Conservation (phyloP, 257 asterid species). For the Solanum pennellii region DNA sequence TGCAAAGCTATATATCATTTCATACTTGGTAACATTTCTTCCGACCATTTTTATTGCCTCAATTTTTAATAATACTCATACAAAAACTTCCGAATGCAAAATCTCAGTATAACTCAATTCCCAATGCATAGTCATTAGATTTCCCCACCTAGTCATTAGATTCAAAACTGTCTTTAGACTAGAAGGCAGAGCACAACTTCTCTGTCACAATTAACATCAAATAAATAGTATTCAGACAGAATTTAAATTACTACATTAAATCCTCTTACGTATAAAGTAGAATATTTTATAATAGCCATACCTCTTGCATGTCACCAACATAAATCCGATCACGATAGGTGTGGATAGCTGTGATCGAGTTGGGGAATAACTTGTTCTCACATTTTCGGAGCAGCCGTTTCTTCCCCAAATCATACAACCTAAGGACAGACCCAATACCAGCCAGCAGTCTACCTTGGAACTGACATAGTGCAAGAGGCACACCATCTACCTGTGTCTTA, state of each 20-base stretch:
- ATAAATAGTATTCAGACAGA: neutral
- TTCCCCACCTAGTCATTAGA: neutral
- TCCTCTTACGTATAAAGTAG: neutral
- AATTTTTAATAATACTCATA: neutral
- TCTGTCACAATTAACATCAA: neutral
- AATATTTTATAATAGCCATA: conserved; percentile 14
- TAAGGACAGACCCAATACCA: conserved; percentile 87
- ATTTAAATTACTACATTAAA: neutral
- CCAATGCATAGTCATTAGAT: neutral
- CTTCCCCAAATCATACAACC: conserved; percentile 94
- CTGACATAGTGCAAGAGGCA: conserved; percentile 91
- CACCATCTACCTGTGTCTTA: conserved; percentile 95
- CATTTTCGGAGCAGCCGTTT: conserved; percentile 86
- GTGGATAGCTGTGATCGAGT: conserved; percentile 69
- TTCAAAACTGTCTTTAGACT: neutral
- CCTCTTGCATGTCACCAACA: conserved; percentile 99
- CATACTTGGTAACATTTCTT: neutral
- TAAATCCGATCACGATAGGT: conserved; percentile 95
- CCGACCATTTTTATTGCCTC: neutral
- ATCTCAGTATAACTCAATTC: neutral
- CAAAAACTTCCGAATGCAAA: neutral
- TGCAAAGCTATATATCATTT: neutral
- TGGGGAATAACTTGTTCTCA: conserved; percentile 92
- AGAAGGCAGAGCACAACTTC: neutral
- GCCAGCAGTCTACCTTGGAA: conserved; percentile 92